Base-by-base conservation (phyloP, 768 basidiomycete species). In the Cystofilobasidium ferigula region DNA sequence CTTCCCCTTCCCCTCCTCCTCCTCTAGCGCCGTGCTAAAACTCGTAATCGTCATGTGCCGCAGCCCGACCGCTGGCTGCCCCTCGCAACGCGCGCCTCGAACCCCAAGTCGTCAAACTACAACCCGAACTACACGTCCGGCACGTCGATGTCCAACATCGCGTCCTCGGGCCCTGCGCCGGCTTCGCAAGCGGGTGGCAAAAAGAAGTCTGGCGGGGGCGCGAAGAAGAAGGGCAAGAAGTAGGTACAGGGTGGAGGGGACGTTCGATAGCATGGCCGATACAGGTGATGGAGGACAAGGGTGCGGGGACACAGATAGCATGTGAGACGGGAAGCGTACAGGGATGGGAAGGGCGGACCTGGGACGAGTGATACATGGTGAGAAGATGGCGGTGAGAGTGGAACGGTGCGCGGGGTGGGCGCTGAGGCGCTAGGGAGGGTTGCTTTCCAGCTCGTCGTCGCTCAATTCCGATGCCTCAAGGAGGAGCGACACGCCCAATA, bases 1-100 rank as follows among this genome's bases (percentile, higher is more conserved):
- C 36, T 54, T 22, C 45, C 28, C 28, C 48, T 14, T 40, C 14
- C 12, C 62, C 24, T 53, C 16, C n/a, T n/a, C n/a, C n/a, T n/a
- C n/a, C n/a, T 20, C 45, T 16, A 38, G n/a, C 24, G 32, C 14
- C 32, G 12, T 13, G 26, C 26, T 36, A 2, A 22, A 2, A 20
- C 61, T 20, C 1, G 8, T 22, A 0, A 1, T 38, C 20, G 26
- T 22, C 3, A 36, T n/a, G 20, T 16, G 26, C 38, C 22, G 22
- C 40, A 64, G 76, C 73, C 76, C 43, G 76, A 77, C 32, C 71
- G 76, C 59, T 77, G 76, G 76, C 53, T 75, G n/a, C 76, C 76
- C 1, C 69, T 75, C 42, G 66, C 66, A 36, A 72, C 73, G 63
- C 68, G 75, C 34, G 63, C 71, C 14, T 73, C 73, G 1, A 72